Base-by-base conservation (phyloP, 2,329 filamentous ascomycete species). In the Ophiocordyceps sinensis region DNA sequence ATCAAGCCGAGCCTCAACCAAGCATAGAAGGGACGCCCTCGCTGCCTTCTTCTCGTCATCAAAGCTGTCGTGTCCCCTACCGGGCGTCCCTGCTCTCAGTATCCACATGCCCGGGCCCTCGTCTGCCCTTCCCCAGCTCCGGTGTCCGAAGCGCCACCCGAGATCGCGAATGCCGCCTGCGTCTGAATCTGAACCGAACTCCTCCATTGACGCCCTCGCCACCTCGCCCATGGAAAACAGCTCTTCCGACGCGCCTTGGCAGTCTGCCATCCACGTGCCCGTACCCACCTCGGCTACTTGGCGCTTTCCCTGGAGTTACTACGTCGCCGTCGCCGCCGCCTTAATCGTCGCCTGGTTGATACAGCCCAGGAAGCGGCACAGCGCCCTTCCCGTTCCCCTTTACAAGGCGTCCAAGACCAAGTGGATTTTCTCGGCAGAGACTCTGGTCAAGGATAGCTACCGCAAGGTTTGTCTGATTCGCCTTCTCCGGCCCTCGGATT, bases 381-480 rank as follows among this genome's bases (percentile, higher is more conserved):
- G 8, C 21, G 3, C 14, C 14, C 28, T 67, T 4, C 55, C 62
- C 11, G 56, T 62, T 4, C 68, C 68, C 0, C 65, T 66, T 38
- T 72, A 68, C 52, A 64, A 67, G 45, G 68, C 67, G 0, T 59
- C 65, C 7, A 66, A 65, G 48, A 56, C 60, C 39, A 70, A 64
- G 51, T 71, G 68, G 68, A 67, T 71, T 47, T 70, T 71, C 40
- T 61, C 62, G 43, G 68, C 68, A 23, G 68, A 72, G 49, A 54
- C 51, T 1, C 51, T 70, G 29, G 60, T 71, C 14, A 61, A 59
- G 40, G 65, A 71, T 36, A 72, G 68, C 49, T 72, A 72, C 44
- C 53, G 51, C 47, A 68, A 69, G 60, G 67, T 70, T 40, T 13
- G 48, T 36, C 13, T 4, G 17, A 11, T 34, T 17, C 7, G 11